Base-by-base conservation (phyloP, 352 stramenopile genomes). In the Phytophthora crassamura region DNA sequence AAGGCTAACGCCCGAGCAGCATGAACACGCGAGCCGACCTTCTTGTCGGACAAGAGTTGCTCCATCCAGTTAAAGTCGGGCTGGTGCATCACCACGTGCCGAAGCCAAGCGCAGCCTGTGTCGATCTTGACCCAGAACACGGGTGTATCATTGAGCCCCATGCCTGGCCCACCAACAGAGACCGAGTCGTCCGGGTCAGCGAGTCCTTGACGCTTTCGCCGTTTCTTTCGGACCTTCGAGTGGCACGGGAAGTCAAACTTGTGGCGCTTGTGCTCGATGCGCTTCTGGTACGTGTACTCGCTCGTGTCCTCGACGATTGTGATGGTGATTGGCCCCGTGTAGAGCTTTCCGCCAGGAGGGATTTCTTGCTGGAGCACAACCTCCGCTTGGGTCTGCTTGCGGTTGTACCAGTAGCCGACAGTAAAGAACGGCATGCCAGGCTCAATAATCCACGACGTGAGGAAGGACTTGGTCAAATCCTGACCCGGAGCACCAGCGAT, bases 1-100 rank as follows among this genome's bases (percentile, higher is more conserved):
- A 94, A 59, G 15, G 87, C 80, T 8, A 95, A 59, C 4, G 87
- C 87, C 10, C 87, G 80, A 7, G 86, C 85, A 5, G 87, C 87
- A 49, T 95, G 85, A 4, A 95, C 84, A n/a, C 86, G 79, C 0
- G 87, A 92, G 0, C 83, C 82, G 8, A 95, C 86, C 51, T 92
- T 92, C 46, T 92, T 93, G 68, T 95, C 87, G 0, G 82, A 92
- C 16, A 94, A 51, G 1, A 95, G 58, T 49, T 95, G 87, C 70
- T 95, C 87, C 84, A 94, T 94, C 87, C 87, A 95, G 67, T 95
- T 95, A 53, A 94, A 95, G 43, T 95, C 87, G 3, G 87, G 87
- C 39, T 95, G 87, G 38, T 95, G 84, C 82, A 95, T 91, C 11
- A 95, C 87, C 1, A 95, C 83, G 41, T 95, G 87, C 7, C 85